Percentiles rank a stretch among this genome's conserved stretches.
These are phyloP conservation scores for Neurospora sp. DNA, from an alignment of 495 filamentous ascomycete genomes.

Conservation along the genomic window DNA sequence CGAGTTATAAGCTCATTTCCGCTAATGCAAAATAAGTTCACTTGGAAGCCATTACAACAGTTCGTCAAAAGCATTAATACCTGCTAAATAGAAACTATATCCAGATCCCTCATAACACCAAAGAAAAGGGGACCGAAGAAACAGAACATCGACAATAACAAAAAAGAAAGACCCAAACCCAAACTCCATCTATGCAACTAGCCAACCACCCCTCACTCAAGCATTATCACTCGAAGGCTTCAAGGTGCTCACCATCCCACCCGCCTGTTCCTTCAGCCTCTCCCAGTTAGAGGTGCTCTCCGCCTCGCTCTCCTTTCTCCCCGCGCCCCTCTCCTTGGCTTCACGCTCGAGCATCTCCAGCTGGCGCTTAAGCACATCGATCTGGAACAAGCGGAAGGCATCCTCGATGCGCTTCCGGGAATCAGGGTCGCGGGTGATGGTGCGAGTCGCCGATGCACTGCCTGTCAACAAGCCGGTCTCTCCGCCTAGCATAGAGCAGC, in stretches of 20 bases:
- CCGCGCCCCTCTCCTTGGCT: neutral
- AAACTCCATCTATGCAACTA: neutral
- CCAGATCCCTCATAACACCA: neutral
- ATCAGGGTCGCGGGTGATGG: slow-evolving; percentile 45
- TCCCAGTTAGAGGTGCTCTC: slow-evolving; percentile 2
- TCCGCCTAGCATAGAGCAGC: slow-evolving; percentile 55
- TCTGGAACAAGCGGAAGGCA: slow-evolving; percentile 54
- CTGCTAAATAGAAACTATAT: neutral
- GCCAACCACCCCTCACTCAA: neutral
- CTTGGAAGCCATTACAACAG: neutral
- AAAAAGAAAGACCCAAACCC: neutral
- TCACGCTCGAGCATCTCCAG: slow-evolving; percentile 41
- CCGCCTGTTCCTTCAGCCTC: slow-evolving; percentile 7
- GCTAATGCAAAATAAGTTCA: neutral
- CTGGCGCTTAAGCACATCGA: slow-evolving; percentile 50
- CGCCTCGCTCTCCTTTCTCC: slow-evolving; percentile 8
- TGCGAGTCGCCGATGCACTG: slow-evolving; percentile 37
- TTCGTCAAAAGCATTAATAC: neutral
- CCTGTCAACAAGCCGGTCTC: slow-evolving; percentile 52
- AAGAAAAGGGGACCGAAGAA: neutral
- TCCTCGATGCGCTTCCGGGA: slow-evolving; percentile 46
- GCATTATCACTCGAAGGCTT: neutral
- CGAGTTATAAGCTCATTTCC: neutral
- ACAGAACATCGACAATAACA: neutral
- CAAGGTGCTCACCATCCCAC: slow-evolving; percentile 6